Conservation (phyloP, 2,329 filamentous ascomycete genomes). For the Westerdykella sp. region DNA sequence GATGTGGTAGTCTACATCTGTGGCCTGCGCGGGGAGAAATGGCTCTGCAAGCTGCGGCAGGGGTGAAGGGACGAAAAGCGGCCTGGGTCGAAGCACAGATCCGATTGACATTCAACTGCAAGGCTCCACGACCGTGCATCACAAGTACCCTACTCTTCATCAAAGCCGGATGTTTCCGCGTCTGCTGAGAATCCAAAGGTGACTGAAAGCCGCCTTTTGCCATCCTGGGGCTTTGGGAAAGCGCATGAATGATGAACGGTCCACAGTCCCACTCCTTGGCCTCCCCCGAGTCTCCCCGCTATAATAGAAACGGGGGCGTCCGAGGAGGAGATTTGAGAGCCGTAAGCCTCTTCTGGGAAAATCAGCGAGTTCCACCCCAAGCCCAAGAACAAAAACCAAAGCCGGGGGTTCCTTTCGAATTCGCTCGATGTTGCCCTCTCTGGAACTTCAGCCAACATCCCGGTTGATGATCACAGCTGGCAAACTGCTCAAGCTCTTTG, state of each 20-base stretch:
- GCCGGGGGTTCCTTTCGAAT: constrained; percentile 2
- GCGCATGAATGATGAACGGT: constrained; percentile 4
- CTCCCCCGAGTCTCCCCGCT: constrained; percentile 7
- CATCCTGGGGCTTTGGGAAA: constrained; percentile 12
- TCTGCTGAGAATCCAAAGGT: constrained; percentile 20
- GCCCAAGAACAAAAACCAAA: background rate
- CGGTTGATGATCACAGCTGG: constrained; percentile 28
- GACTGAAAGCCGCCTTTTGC: constrained; percentile 16
- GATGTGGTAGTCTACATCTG: constrained; percentile 13
- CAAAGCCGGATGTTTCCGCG: constrained; percentile 28
- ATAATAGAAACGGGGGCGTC: constrained; percentile 3
- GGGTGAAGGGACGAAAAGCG: constrained; percentile 27
- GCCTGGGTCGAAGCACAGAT: constrained; percentile 12
- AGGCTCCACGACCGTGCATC: constrained; percentile 20
- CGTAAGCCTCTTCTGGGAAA: constrained; percentile 12
- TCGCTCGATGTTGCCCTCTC: constrained; percentile 16
- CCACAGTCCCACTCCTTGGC: constrained; percentile 9
- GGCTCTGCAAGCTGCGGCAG: constrained; percentile 14
- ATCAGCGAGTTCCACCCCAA: constrained; percentile 3
- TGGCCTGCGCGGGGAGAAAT: constrained; percentile 21
- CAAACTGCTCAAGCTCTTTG: constrained; percentile 10
- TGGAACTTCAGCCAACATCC: constrained; percentile 19
- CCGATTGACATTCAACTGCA: constrained; percentile 10
- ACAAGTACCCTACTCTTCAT: constrained; percentile 6
- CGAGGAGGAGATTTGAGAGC: constrained; percentile 2